These are phyloP conservation scores for Hypocrella siamensis DNA, from an alignment of 2,329 filamentous ascomycete genomes.

Conservation along the genomic window DNA sequence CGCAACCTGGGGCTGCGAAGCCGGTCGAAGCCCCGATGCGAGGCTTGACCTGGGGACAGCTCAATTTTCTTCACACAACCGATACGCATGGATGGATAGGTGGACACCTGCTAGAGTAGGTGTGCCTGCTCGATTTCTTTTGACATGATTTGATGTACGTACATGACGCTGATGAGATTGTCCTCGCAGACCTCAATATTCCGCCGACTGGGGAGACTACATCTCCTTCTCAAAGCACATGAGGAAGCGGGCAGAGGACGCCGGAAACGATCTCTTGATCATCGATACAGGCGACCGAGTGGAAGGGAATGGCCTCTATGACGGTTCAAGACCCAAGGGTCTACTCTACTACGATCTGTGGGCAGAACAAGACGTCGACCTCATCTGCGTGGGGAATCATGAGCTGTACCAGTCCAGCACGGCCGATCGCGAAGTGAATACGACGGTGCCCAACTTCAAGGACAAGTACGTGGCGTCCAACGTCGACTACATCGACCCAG, in stretches of 20 bases:
- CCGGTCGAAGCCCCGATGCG: slow-evolving; percentile 71
- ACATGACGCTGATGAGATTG: slow-evolving; percentile 1
- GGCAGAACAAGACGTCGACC: slow-evolving; percentile 65
- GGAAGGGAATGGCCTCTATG: slow-evolving; percentile 90
- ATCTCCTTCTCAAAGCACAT: slow-evolving; percentile 81
- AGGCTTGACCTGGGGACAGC: slow-evolving; percentile 75
- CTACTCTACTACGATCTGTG: slow-evolving; percentile 80
- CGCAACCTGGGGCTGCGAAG: slow-evolving; percentile 66
- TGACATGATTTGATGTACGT: too few species aligned
- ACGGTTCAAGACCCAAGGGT: slow-evolving; percentile 76
- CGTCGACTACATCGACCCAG: slow-evolving; percentile 67
- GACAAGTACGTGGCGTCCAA: slow-evolving; percentile 81
- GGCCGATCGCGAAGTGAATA: slow-evolving; percentile 60
- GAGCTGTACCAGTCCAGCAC: slow-evolving; percentile 78
- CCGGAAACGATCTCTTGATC: slow-evolving; percentile 75
- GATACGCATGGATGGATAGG: slow-evolving; percentile 94
- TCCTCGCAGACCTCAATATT: slow-evolving; percentile 60
- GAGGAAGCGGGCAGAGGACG: slow-evolving; percentile 58
- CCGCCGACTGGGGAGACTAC: slow-evolving; percentile 96
- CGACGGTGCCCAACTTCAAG: slow-evolving; percentile 70
- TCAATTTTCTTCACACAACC: slow-evolving; percentile 95
- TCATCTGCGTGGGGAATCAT: slow-evolving; percentile 83
- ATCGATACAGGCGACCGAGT: slow-evolving; percentile 88
- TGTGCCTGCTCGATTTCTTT: too few species aligned
- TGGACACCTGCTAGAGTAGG: slow-evolving; percentile 80